Evolutionary conservation across 2,329 filamentous ascomycete genomes (phyloP).

Genomic region (Zasmidium cellare): DNA sequence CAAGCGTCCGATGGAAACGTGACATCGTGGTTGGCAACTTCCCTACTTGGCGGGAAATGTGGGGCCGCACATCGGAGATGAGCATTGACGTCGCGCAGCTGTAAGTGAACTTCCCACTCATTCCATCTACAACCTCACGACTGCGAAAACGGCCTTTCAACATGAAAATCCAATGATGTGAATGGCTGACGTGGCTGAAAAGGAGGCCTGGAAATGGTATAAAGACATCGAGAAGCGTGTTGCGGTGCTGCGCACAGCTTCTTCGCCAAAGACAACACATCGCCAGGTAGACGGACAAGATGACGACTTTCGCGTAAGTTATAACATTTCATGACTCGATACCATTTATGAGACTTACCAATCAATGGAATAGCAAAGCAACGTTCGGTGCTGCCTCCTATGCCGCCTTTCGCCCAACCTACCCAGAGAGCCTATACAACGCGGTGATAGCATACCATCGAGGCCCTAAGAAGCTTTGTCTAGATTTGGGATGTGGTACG

Average conservation of each 20-base stretch:
- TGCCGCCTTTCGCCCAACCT: slow-evolving; percentile 60
- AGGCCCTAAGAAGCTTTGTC: slow-evolving; percentile 37
- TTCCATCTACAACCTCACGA: not conserved
- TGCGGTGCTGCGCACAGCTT: not conserved
- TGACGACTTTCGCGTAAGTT: slow-evolving; percentile 23
- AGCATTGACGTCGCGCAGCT: not conserved
- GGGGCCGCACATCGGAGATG: not conserved
- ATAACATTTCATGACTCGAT: not conserved
- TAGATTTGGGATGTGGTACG: slow-evolving; percentile 67
- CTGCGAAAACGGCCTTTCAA: not conserved
- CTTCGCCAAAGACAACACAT: not conserved
- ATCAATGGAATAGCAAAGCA: slow-evolving; percentile 52
- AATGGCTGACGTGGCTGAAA: not conserved
- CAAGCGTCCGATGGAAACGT: not conserved
- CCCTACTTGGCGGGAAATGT: not conserved
- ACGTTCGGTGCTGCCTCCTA: slow-evolving; percentile 60
- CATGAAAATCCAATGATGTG: not conserved
- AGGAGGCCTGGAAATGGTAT: not conserved
- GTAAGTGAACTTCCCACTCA: not conserved
- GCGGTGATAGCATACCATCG: slow-evolving; percentile 57
- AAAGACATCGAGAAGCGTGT: not conserved
- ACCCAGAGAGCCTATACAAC: slow-evolving; percentile 57
- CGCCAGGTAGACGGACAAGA: not conserved
- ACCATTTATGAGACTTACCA: too few species aligned
- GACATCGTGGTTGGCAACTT: not conserved